Base-by-base conservation (phyloP, 495 filamentous ascomycete genomes). In the Xylaria scruposa region DNA sequence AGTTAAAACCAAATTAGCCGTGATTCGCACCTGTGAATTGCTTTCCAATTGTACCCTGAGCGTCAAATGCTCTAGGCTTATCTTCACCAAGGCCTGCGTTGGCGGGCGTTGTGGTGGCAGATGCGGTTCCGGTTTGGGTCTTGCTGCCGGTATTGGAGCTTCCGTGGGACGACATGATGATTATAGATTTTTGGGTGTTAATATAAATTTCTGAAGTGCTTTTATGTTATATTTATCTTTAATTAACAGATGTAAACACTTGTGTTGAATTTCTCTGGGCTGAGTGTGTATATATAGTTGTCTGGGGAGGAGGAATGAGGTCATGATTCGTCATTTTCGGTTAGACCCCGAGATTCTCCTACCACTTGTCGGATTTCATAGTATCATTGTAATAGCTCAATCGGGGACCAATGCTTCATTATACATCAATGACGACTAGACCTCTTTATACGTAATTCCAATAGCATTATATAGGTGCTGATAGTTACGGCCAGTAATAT, bases 21-120 rank as follows among this genome's bases (percentile, higher is more conserved):
- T 67, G 17, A n/a, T 56, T 19, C 76, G 59, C 69, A 81, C 78
- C 73, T 26, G 79, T 81, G 58, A 81, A 83, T 38, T 83, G 78
- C 53, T 81, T 81, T 17, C 81, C 77, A 33, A 81, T 75, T 1
- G 76, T 58, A 8, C 81, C 82, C 44, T 82, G 56, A 3, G 77
- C 75, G 29, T 80, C 77, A 31, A 83, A 79, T 21, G 72, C 66
- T 62, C 74, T 82, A 5, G 79, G 79, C 67, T 69, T 79, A 53
- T 76, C 73, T 12, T 79, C 73, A 21, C 76, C 76, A 21, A 76
- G 65, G 15, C 73, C 71, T 1, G 74, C 72, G 51, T 44, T 79
- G 42, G 77, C 77, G 15, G 77, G 77, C 24, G 77, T 79, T 56
- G 71, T 74, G 31, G 66, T 49, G 44, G 71, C 67, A 7, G 77